These are phyloP conservation scores for Orbilia quercus DNA, from an alignment of 2,329 filamentous ascomycete genomes.

Conservation along the genomic window DNA sequence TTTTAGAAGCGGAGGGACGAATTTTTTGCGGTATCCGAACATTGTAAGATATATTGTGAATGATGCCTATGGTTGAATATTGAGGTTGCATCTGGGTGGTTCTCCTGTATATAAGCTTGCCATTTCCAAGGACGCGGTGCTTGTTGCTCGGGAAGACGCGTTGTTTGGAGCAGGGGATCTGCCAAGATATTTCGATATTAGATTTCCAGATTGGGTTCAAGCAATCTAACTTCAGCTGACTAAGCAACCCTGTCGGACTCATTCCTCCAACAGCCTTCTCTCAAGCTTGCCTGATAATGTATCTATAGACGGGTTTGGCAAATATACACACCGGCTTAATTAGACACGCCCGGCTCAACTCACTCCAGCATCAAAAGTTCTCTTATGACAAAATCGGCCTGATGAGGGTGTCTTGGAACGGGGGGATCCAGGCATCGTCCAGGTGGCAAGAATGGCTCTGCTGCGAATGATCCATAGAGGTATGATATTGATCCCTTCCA, in stretches of 20 bases:
- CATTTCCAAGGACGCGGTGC: constrained; percentile 14
- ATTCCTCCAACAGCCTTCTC: neutral
- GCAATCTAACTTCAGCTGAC: constrained; percentile 20
- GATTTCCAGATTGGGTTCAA: constrained; percentile 14
- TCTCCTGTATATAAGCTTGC: neutral
- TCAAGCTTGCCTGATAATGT: no score
- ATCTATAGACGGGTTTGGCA: no score
- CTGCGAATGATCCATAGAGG: constrained; percentile 1
- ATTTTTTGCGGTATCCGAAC: constrained; percentile 58
- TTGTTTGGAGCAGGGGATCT: constrained; percentile 28
- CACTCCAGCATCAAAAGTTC: neutral
- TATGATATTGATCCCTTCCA: no score
- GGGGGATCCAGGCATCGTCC: neutral
- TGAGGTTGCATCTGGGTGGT: neutral
- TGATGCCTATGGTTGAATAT: neutral
- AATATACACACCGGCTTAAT: no score
- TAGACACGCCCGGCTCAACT: no score
- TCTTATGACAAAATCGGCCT: neutral
- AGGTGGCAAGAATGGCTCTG: neutral
- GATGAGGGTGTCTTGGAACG: neutral
- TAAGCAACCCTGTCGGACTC: constrained; percentile 18
- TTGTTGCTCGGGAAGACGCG: constrained; percentile 32
- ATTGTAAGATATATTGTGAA: constrained; percentile 17
- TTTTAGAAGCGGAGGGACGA: constrained; percentile 59
- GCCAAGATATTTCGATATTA: constrained; percentile 26